These are phyloP conservation scores for Pulveroboletus ravenelii DNA, from an alignment of 768 basidiomycete species.

Conservation along the genomic window DNA sequence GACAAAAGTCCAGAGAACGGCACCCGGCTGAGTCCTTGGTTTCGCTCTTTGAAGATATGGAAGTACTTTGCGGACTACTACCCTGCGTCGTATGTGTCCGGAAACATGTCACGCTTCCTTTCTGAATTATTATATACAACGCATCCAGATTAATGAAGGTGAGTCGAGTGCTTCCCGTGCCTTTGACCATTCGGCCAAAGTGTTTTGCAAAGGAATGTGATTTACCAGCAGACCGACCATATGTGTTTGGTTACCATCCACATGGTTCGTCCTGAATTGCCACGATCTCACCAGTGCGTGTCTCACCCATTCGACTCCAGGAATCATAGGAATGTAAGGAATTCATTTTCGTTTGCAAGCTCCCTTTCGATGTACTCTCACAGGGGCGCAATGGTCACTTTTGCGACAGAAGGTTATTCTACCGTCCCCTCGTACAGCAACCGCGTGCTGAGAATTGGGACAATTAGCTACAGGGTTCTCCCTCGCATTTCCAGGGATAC, in stretches of 20 bases:
- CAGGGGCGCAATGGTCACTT: slow-evolving; percentile 94
- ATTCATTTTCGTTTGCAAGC: not conserved
- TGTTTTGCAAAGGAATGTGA: slow-evolving; percentile 59
- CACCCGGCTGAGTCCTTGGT: slow-evolving; percentile 69
- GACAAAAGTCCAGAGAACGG: slow-evolving; percentile 75
- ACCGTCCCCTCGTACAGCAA: not conserved
- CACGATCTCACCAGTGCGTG: not conserved
- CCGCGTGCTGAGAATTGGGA: not conserved
- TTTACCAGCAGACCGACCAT: slow-evolving; percentile 85
- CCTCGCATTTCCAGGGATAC: slow-evolving; percentile 81
- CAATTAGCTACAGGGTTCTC: slow-evolving; percentile 84
- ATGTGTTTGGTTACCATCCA: slow-evolving; percentile 98
- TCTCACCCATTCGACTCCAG: slow-evolving; percentile 36
- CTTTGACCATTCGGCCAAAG: not conserved
- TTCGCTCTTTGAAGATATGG: slow-evolving; percentile 70
- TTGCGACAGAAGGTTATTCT: slow-evolving; percentile 79
- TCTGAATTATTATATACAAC: not conserved
- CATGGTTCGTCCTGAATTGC: slow-evolving; percentile 58
- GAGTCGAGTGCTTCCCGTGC: slow-evolving; percentile 2
- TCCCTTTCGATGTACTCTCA: not conserved
- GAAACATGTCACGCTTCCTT: not conserved
- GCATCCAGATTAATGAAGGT: slow-evolving; percentile 32
- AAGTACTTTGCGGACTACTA: slow-evolving; percentile 90
- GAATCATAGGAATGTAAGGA: slow-evolving; percentile 94
- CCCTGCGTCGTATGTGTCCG: slow-evolving; percentile 70